Evolutionary conservation across 2,329 filamentous ascomycete genomes (phyloP).

Genomic region (Epichloe scottii): DNA sequence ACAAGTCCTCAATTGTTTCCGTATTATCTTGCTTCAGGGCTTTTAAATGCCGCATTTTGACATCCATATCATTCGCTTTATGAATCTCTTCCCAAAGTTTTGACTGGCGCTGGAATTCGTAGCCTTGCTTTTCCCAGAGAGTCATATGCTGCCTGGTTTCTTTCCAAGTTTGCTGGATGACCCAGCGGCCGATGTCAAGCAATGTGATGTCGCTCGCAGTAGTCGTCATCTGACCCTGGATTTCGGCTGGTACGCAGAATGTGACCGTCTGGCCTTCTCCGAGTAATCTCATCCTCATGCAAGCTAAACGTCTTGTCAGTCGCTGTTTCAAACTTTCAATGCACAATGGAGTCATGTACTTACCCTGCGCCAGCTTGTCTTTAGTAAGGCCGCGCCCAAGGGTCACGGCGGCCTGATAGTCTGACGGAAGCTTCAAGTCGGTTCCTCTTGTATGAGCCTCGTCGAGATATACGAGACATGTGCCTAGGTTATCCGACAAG

Average conservation of each 20-base stretch:
- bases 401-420: constrained; percentile 53
- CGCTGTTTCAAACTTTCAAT: not conserved
- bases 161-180: no score
- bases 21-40: not conserved
- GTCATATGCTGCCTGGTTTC: constrained; percentile 28
- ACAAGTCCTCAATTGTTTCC: constrained; percentile 1
- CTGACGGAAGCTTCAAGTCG: constrained; percentile 45
- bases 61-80: not conserved
- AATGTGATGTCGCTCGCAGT: no score
- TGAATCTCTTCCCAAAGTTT: constrained; percentile 18
- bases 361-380: constrained; percentile 55
- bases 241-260: no score
- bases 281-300: no score
- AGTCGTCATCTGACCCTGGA: no score
- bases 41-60: not conserved
- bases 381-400: constrained; percentile 53
- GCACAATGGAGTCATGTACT: constrained; percentile 11
- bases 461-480: constrained; percentile 55
- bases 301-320: no score
- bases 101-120: constrained; percentile 32
- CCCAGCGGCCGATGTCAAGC: no score
- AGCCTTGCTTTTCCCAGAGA: constrained; percentile 49
- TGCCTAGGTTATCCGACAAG: constrained; percentile 39
- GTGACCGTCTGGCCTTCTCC: no score
- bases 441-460: constrained; percentile 58